These are phyloP conservation scores for Aureobasidium namibiae DNA, from an alignment of 2,329 filamentous ascomycete species.

Conservation along the genomic window DNA sequence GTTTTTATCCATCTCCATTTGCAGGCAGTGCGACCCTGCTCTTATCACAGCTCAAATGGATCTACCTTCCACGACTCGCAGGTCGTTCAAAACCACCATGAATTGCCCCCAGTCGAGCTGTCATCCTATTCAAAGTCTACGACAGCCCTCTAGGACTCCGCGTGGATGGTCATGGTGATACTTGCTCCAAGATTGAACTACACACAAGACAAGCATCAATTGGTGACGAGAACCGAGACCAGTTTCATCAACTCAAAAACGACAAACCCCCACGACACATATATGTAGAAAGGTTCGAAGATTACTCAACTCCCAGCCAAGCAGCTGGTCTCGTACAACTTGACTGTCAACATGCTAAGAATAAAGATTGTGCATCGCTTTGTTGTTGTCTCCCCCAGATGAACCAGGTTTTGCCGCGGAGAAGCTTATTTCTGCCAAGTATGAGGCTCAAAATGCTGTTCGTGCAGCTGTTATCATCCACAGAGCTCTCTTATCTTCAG, in stretches of 20 bases:
- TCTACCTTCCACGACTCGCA: not conserved
- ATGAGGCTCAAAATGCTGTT: not conserved
- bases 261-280: not conserved
- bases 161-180: not conserved
- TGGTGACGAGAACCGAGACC: fast-evolving
- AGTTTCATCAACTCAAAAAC: not conserved
- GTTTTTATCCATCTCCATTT: not conserved
- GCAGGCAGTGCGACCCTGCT: not conserved
- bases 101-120: not conserved
- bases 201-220: not conserved
- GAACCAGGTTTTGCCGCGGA: not conserved
- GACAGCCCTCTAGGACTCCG: fast-evolving
- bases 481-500: constrained; percentile 4
- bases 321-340: not conserved
- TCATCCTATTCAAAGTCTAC: not conserved
- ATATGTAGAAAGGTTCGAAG: too few species aligned
- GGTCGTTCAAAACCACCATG: not conserved
- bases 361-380: not conserved
- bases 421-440: constrained; percentile 1
- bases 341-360: not conserved
- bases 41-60: not conserved
- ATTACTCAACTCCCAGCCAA: not conserved
- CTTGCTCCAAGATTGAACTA: not conserved
- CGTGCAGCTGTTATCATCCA: constrained; percentile 1
- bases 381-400: not conserved